Conservation (phyloP, 257 asterid species). For the Marsdenia floribunda region DNA sequence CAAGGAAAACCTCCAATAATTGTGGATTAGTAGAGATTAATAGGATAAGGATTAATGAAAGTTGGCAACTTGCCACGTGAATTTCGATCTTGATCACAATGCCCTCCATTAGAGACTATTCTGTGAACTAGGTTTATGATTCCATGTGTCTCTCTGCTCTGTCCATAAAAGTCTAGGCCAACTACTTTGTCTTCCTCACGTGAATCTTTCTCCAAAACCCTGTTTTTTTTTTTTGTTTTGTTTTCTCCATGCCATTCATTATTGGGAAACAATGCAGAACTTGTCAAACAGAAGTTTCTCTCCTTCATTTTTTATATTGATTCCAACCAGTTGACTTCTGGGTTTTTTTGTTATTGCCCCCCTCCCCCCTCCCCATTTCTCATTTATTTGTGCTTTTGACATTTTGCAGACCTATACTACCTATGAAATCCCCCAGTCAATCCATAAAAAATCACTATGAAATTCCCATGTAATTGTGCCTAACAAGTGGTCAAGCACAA, state of each 20-base stretch:
- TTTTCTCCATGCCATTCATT: neutral
- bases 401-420: neutral
- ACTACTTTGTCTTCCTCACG: neutral
- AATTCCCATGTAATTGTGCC: neutral
- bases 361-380: too few relatives aligned
- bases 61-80: constrained; percentile 13
- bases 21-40: neutral
- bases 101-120: neutral
- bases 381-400: neutral
- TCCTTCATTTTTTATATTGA: neutral
- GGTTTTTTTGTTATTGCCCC: too few relatives aligned
- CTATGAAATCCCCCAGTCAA: neutral
- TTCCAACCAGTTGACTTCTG: neutral
- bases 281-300: constrained; percentile 3
- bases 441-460: neutral
- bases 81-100: neutral
- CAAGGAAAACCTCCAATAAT: neutral
- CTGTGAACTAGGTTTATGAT: neutral
- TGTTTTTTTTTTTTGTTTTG: neutral
- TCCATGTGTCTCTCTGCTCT: neutral
- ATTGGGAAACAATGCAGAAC: constrained; percentile 6
- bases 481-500: constrained; percentile 1
- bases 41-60: constrained; percentile 4
- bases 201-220: neutral
- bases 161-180: neutral